A percentile compares a stretch with the other conserved stretches of the same genome.
phyloP scores from a whole-genome alignment of 2,329 filamentous ascomycete species.

The Exserohilum rostratum region DNA sequence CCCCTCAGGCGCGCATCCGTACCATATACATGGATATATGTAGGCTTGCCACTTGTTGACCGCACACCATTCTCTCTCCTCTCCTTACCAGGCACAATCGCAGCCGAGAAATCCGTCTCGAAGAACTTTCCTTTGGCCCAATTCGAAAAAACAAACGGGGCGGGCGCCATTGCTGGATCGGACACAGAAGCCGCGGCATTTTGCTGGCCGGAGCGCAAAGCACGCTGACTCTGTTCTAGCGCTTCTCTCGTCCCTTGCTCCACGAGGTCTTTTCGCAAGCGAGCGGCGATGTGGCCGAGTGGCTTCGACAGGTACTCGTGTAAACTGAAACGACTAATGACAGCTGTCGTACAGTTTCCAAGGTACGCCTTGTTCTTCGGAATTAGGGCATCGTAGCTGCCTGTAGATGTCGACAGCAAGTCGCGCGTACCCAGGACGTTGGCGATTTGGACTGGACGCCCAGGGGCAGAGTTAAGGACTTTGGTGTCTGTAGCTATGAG shows the following conservation, averaged over 20 bases:
- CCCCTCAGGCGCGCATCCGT: constrained; percentile 1
- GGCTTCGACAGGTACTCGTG: constrained; percentile 21
- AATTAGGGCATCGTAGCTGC: constrained; percentile 16
- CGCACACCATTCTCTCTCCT: not conserved
- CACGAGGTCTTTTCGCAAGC: constrained; percentile 27
- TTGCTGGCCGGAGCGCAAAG: not conserved
- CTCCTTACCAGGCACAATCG: constrained; percentile 4
- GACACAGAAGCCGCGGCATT: not conserved
- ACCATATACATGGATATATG: not conserved
- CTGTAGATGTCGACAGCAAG: constrained; percentile 11
- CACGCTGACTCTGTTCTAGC: constrained; percentile 15
- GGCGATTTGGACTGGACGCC: constrained; percentile 24
- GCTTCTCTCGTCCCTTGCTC: constrained; percentile 24
- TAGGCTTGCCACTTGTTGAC: not conserved
- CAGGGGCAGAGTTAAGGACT: not conserved
- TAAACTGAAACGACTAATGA: constrained; percentile 16
- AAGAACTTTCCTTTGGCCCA: constrained; percentile 27
- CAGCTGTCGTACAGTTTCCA: constrained; percentile 14
- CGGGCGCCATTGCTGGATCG: not conserved
- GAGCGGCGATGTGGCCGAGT: constrained; percentile 29
- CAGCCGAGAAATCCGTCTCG: constrained; percentile 20
- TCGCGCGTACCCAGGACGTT: constrained; percentile 36
- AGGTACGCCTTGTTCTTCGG: constrained; percentile 23
- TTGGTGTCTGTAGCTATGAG: constrained; percentile 13
- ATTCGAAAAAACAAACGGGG: constrained; percentile 19